These are phyloP conservation scores for Hyaloscypha hepaticicola DNA, from an alignment of 495 filamentous ascomycete species.

Conservation along the genomic window DNA sequence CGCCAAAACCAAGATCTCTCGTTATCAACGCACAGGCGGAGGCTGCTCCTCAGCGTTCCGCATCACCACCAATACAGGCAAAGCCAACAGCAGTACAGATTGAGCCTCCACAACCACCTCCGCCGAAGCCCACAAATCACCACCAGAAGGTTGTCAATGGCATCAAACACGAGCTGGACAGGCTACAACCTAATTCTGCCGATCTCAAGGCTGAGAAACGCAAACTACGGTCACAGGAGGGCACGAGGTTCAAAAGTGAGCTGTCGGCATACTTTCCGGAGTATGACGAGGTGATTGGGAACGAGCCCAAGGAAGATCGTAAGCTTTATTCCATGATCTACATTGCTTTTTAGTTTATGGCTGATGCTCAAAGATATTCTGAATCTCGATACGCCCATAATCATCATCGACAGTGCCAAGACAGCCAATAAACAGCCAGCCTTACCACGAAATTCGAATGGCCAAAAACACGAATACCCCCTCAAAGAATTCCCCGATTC, in stretches of 20 bases:
- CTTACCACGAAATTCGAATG: conserved; percentile 30
- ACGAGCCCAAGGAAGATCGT: conserved; percentile 76
- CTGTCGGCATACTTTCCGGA: conserved; percentile 84
- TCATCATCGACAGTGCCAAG: conserved; percentile 47
- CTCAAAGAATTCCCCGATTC: conserved; percentile 47
- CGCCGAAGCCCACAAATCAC: conserved; percentile 27
- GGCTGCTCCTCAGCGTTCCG: conserved; percentile 20
- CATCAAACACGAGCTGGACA: conserved; percentile 50
- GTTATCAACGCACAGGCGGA: conserved; percentile 30
- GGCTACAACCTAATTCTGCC: conserved; percentile 42
- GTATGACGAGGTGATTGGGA: conserved; percentile 86
- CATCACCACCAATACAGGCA: conserved; percentile 13
- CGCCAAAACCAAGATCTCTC: conserved; percentile 28
- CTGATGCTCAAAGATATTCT: conserved; percentile 48
- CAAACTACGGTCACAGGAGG: conserved; percentile 56
- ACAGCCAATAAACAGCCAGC: conserved; percentile 32
- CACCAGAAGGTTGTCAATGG: conserved; percentile 41
- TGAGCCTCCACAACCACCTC: conserved; percentile 18
- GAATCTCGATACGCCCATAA: conserved; percentile 59
- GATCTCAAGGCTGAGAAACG: conserved; percentile 47
- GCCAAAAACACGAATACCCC: conserved; percentile 33
- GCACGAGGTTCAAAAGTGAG: conserved; percentile 76
- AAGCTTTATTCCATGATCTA: conserved; percentile 32
- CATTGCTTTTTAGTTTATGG: conserved; percentile 10
- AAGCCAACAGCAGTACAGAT: conserved; percentile 9